These are phyloP conservation scores for Malassezia equina DNA, from an alignment of 1,284 basidiomycete species.

Conservation along the genomic window DNA sequence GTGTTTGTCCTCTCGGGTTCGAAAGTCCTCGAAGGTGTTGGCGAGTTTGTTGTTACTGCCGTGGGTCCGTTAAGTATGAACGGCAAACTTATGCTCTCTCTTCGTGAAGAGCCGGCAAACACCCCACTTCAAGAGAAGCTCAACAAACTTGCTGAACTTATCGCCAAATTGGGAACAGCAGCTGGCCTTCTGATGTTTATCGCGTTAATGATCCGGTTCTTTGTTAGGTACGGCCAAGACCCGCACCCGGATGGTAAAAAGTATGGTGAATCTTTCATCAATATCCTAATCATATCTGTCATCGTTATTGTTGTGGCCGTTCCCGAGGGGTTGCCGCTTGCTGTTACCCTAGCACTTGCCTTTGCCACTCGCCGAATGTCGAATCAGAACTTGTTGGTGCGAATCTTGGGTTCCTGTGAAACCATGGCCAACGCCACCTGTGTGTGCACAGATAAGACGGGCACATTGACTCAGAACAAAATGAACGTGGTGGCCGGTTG, in stretches of 20 bases:
- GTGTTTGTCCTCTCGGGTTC: slow-evolving; percentile 89
- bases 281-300: slow-evolving; percentile 87
- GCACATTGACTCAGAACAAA: slow-evolving; percentile 72
- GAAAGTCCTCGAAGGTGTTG: slow-evolving; percentile 90
- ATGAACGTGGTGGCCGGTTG: slow-evolving; percentile 96
- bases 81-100: slow-evolving; percentile 58
- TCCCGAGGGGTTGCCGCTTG: slow-evolving; percentile 89
- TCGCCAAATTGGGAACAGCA: slow-evolving; percentile 75
- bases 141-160: slow-evolving; percentile 80
- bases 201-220: slow-evolving; percentile 85
- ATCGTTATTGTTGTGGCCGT: slow-evolving; percentile 93
- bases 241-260: slow-evolving; percentile 51
- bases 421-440: slow-evolving; percentile 97
- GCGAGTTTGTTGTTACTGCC: slow-evolving; percentile 79
- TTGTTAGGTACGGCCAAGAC: slow-evolving; percentile 60
- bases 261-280: slow-evolving; percentile 82
- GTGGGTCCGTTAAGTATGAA: slow-evolving; percentile 88
- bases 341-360: slow-evolving; percentile 87
- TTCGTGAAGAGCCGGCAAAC: slow-evolving; percentile 60
- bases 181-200: slow-evolving; percentile 74
- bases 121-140: slow-evolving; percentile 91
- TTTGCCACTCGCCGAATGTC: slow-evolving; percentile 98
- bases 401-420: slow-evolving; percentile 89
- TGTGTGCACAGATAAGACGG: slow-evolving; percentile 88
- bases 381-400: slow-evolving; percentile 81